These are phyloP conservation scores for Glebionis coronaria DNA, from an alignment of 129 eudicot genomes.

Conservation along the genomic window DNA sequence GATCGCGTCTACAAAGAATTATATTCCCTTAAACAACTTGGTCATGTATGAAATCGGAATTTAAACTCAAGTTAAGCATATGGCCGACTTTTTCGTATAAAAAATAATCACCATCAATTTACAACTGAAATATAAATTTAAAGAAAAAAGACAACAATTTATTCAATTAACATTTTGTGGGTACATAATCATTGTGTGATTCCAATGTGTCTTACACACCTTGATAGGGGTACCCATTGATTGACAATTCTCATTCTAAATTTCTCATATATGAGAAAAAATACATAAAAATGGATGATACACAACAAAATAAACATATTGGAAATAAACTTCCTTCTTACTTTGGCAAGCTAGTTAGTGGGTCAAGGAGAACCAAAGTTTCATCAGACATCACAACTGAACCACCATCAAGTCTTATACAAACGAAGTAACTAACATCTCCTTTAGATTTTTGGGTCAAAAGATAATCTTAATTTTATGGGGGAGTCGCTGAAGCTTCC, in stretches of 20 bases:
- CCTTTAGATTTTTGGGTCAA: slow-evolving; percentile 54
- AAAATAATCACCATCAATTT: background rate
- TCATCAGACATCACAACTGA: slow-evolving; percentile 72
- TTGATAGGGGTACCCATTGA: slow-evolving; percentile 7
- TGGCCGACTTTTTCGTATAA: background rate
- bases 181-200: slow-evolving; percentile 23
- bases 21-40: too few relatives aligned
- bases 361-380: slow-evolving; percentile 67
- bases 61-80: background rate
- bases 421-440: slow-evolving; percentile 91
- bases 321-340: slow-evolving; percentile 24
- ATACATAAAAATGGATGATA: background rate
- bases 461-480: slow-evolving; percentile 55
- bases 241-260: slow-evolving; percentile 24
- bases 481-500: slow-evolving; percentile 71
- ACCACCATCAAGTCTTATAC: slow-evolving; percentile 94
- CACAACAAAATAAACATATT: slow-evolving; percentile 12
- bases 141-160: slow-evolving; percentile 22
- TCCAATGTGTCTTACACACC: slow-evolving; percentile 15
- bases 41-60: background rate
- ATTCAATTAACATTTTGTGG: slow-evolving; percentile 20
- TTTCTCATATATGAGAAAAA: slow-evolving; percentile 19
- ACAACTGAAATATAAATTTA: background rate
- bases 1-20: too few relatives aligned
- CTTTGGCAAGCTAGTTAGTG: slow-evolving; percentile 88